phyloP scores from a whole-genome alignment of 768 basidiomycete species.

The Lactifluus volemus region DNA sequence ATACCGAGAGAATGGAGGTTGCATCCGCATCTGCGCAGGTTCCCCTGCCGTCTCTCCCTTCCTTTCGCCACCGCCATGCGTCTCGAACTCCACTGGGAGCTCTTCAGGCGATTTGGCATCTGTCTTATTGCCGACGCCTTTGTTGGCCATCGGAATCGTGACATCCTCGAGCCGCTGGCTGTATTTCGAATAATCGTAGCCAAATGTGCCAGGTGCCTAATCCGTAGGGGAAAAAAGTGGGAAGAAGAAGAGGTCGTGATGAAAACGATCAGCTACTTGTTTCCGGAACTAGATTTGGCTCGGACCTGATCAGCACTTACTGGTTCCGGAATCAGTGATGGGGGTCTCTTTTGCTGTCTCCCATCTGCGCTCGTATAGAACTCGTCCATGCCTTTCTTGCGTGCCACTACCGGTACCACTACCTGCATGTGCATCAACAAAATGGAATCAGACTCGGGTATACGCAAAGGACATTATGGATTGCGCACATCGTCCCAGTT shows the following conservation, averaged over 20 bases:
- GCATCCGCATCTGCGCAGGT: constrained; percentile 22
- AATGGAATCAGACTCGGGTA: constrained; percentile 4
- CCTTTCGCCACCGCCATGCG: not conserved
- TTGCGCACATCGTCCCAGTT: constrained; percentile 78
- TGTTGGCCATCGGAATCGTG: not conserved
- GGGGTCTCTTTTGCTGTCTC: constrained; percentile 42
- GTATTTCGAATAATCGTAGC: constrained; percentile 66
- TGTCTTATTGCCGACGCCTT: constrained; percentile 4
- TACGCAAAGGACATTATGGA: constrained; percentile 7
- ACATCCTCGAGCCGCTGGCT: constrained; percentile 28
- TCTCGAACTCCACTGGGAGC: not conserved
- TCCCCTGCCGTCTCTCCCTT: constrained; percentile 11
- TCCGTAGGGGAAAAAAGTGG: not conserved
- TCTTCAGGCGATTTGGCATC: constrained; percentile 4
- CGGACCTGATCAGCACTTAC: constrained; percentile 33
- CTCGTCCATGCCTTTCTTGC: constrained; percentile 70
- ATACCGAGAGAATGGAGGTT: constrained; percentile 59
- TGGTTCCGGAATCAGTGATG: constrained; percentile 39
- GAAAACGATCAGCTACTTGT: not conserved
- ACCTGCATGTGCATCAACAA: constrained; percentile 37
- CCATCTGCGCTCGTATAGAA: constrained; percentile 64
- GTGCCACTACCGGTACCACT: constrained; percentile 74
- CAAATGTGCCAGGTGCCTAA: constrained; percentile 79
- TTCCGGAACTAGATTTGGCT: not conserved
- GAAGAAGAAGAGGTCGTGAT: not conserved